phyloP scores from a whole-genome alignment of 805 yeast species.

The Candida oleophila region DNA sequence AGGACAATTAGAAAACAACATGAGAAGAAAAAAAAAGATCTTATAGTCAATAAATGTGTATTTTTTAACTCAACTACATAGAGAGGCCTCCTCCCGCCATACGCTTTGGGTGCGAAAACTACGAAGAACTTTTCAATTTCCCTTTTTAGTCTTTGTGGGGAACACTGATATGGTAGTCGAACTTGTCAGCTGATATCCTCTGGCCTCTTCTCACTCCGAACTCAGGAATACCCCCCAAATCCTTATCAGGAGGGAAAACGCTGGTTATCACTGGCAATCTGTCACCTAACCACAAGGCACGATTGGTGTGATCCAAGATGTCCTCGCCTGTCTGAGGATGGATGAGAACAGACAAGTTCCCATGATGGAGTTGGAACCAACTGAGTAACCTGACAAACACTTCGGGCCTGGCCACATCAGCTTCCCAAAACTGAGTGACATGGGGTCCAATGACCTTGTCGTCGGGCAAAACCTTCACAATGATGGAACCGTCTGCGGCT shows the following conservation, averaged over 20 bases:
- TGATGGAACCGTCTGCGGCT: constrained; percentile 23
- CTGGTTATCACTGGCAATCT: constrained; percentile 17
- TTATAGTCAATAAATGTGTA: neutral
- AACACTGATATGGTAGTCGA: constrained; percentile 8
- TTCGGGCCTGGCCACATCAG: constrained; percentile 30
- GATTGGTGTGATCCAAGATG: constrained; percentile 23
- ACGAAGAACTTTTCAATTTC: too few relatives aligned
- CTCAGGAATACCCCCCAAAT: constrained; percentile 18
- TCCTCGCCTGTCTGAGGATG: constrained; percentile 35
- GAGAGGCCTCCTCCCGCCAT: too few relatives aligned
- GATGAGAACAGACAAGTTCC: constrained; percentile 28
- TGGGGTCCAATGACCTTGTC: constrained; percentile 32
- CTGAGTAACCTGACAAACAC: constrained; percentile 24
- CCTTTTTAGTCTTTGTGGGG: constrained; percentile 2
- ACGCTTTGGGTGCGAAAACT: too few relatives aligned
- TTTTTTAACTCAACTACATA: too few relatives aligned
- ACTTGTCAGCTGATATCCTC: constrained; percentile 12
- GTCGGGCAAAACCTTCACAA: constrained; percentile 26
- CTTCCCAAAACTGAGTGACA: constrained; percentile 33
- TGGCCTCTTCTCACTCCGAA: constrained; percentile 26
- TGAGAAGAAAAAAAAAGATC: too few relatives aligned
- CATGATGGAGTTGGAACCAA: constrained; percentile 33
- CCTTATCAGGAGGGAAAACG: constrained; percentile 9
- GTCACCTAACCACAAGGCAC: constrained; percentile 31
- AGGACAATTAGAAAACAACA: constrained; percentile 16